Conservation (phyloP, 805 yeast genomes). For the Metschnikowia shivogae region DNA sequence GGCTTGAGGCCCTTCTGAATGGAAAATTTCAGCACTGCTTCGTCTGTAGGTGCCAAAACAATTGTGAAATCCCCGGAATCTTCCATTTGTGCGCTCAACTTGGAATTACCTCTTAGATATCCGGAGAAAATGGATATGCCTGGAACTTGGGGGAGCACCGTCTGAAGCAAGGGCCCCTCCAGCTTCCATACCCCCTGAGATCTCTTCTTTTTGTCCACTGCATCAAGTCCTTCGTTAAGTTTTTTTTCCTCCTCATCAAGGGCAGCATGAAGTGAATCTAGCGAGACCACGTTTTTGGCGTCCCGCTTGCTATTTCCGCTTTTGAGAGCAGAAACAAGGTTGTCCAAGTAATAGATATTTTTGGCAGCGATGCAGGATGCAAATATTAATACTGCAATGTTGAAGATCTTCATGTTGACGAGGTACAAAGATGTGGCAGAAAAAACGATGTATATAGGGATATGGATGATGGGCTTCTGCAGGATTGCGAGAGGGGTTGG, state of each 20-base stretch:
- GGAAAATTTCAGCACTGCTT: constrained; percentile 43
- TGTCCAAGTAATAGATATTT: constrained; percentile 15
- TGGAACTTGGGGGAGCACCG: constrained; percentile 34
- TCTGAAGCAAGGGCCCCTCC: constrained; percentile 25
- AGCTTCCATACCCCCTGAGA: constrained; percentile 10
- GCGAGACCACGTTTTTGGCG: constrained; percentile 18
- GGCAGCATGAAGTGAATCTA: constrained; percentile 12
- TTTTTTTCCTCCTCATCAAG: constrained; percentile 3
- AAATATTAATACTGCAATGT: constrained; percentile 12
- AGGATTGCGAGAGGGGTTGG: constrained; percentile 1
- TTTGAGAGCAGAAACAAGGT: constrained; percentile 11
- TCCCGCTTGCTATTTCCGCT: constrained; percentile 14
- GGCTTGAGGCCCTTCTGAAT: constrained; percentile 55
- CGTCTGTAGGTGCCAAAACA: constrained; percentile 69
- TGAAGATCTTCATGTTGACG: constrained; percentile 11
- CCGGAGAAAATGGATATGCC: constrained; percentile 59
- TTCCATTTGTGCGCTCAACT: constrained; percentile 46
- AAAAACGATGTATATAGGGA: no score
- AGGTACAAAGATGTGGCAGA: not conserved
- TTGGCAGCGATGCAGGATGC: constrained; percentile 16
- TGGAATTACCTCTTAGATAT: constrained; percentile 62
- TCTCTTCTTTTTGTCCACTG: not conserved
- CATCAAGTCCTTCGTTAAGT: not conserved
- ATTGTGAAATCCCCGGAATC: constrained; percentile 39
- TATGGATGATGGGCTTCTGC: not conserved